Percentiles rank a stretch among this genome's conserved stretches.
phyloP scores from a whole-genome alignment of 257 asterid species.

The Nicotiana tabacum region DNA sequence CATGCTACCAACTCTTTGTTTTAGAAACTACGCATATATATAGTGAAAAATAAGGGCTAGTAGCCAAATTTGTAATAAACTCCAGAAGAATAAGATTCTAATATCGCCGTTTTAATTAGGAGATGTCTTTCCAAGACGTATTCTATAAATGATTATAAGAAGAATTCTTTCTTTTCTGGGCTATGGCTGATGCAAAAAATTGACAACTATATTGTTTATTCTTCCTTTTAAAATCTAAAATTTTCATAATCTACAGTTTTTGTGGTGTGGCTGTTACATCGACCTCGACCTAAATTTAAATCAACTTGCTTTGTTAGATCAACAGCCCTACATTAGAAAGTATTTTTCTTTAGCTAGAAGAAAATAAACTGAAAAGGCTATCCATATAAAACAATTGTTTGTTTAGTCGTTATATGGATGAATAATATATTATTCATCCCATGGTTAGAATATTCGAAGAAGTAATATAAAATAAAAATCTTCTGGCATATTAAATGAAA shows the following conservation, averaged over 20 bases:
- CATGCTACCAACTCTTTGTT: background rate
- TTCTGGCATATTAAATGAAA: background rate
- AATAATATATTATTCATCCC: background rate
- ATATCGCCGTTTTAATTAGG: no score
- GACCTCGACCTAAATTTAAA: background rate
- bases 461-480: background rate
- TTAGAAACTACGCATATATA: background rate
- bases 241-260: background rate
- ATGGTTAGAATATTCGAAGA: background rate
- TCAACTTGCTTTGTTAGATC: slow-evolving; percentile 7
- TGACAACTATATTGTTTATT: background rate
- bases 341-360: background rate
- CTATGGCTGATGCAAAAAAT: background rate
- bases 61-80: background rate
- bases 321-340: background rate
- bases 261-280: background rate
- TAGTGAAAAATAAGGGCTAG: background rate
- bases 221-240: background rate
- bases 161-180: background rate
- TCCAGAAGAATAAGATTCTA: no score
- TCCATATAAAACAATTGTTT: background rate
- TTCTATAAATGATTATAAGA: no score
- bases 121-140: no score
- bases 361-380: background rate
- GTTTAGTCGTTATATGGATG: background rate